Evolutionary conservation across 768 basidiomycete species (phyloP), one percentile per base, ranked within the genome.

Genomic region (Lactifluus rugatus): DNA sequence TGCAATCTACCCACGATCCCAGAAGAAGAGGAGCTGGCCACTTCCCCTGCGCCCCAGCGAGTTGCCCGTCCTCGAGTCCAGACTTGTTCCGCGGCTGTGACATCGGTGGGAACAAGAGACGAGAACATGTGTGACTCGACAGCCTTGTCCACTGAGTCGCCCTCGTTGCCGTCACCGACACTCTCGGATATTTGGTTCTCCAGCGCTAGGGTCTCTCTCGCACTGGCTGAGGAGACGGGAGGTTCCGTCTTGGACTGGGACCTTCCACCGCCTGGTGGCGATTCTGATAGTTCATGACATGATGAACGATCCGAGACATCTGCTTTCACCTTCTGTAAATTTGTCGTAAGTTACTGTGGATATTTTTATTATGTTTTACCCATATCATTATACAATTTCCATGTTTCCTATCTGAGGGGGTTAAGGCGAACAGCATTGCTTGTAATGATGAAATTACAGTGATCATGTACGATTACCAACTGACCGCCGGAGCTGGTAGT

Each of bases 151-250:
- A 11, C 26, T 9, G 54, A 60, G 31, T 60, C 59, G 9, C 59
- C 59, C 1, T 17, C 39, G 28, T 39, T 60, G 25, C 44, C 59
- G 17, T 60, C 59, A 7, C 59, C 59, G 3, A 60, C 54, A 2
- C 59, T 60, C 21, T 60, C 59, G n/a, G 59, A 60, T 60, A 51
- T 60, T n/a, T 60, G 59, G 59, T 56, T 60, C n/a, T 55, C 54
- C n/a, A n/a, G 51, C 19, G 21, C 51, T 4, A 44, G 53, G 16
- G 14, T 44, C 25, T 59, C 58, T 19, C 44, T 60, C 14, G 36
- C 54, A n/a, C 37, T 60, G 8, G n/a, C 44, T 14, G 53, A 36
- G 23, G 58, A 55, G 34, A 23, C 23, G 10, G 54, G 37, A 19
- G 31, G 28, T 25, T 56, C 59, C 3, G 37, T 60, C 36, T 25